A percentile compares a stretch with the other conserved stretches of the same genome.
Conservation (phyloP, 2,329 filamentous ascomycete genomes). For the Hymenoscyphus infarciens region DNA sequence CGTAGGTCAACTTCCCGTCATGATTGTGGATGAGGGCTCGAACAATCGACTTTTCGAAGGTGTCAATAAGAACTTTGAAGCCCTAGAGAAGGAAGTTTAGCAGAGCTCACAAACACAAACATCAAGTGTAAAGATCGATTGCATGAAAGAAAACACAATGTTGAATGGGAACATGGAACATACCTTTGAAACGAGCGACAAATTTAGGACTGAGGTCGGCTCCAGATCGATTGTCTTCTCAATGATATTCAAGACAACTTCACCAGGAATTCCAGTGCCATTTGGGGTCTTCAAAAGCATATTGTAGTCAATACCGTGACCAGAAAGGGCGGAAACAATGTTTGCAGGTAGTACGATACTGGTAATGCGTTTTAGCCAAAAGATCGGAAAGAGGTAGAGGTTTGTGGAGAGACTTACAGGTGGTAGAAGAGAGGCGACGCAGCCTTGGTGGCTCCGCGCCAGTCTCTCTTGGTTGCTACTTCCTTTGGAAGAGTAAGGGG, state of each 20-base stretch:
- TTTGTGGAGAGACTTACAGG: not conserved
- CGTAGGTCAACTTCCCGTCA: slow-evolving; percentile 11
- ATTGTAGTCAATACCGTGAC: not conserved
- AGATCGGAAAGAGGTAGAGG: not conserved
- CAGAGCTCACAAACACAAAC: not conserved
- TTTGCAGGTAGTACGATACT: not conserved
- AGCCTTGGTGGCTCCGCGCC: not conserved
- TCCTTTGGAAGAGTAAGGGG: not conserved
- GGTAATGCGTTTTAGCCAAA: not conserved
- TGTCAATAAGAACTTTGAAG: slow-evolving; percentile 22
- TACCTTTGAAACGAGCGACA: slow-evolving; percentile 27
- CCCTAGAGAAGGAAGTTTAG: slow-evolving; percentile 15
- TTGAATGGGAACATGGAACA: not conserved
- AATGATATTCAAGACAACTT: slow-evolving; percentile 24
- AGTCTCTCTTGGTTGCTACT: not conserved
- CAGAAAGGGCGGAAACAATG: not conserved
- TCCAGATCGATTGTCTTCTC: slow-evolving; percentile 21
- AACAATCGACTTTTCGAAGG: slow-evolving; percentile 24
- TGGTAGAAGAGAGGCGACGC: not conserved
- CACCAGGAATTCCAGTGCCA: slow-evolving; percentile 15
- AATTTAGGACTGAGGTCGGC: slow-evolving; percentile 13
- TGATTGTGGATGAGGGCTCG: slow-evolving; percentile 10
- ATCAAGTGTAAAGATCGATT: not conserved
- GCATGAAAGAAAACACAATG: not conserved
- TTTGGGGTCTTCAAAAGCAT: slow-evolving; percentile 6